Conservation (phyloP, 2,329 filamentous ascomycete genomes). For the Diaporthe capsici region DNA sequence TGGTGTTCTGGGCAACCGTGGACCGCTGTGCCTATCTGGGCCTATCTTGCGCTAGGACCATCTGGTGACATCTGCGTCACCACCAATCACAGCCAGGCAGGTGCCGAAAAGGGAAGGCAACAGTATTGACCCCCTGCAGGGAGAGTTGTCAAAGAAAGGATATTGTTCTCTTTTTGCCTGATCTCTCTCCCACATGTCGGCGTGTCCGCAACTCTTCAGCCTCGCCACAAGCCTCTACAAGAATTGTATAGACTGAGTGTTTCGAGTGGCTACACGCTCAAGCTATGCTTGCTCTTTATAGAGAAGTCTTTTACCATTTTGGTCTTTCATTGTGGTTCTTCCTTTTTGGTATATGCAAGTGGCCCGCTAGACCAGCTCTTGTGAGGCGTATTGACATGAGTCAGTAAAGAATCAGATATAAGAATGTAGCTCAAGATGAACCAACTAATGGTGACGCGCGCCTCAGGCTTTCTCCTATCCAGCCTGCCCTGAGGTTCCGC, state of each 20-base stretch:
- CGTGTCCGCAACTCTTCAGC: background rate
- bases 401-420: background rate
- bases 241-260: background rate
- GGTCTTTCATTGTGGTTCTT: background rate
- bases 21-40: background rate
- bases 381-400: background rate
- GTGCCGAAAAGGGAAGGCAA: slow-evolving; percentile 25
- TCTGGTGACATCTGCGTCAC: slow-evolving; percentile 6
- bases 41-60: background rate
- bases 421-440: background rate
- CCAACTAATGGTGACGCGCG: too few relatives aligned
- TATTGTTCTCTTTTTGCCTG: background rate
- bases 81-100: slow-evolving; percentile 20
- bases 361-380: background rate
- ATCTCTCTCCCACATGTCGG: background rate
- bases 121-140: background rate
- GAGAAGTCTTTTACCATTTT: background rate
- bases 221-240: background rate
- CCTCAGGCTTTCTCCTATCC: background rate
- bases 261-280: background rate
- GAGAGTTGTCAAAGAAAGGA: background rate
- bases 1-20: background rate
- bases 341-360: background rate
- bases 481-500: background rate
- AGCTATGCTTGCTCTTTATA: background rate